Conservation (phyloP, 352 stramenopile species). For the Plasmopara halstedii region DNA sequence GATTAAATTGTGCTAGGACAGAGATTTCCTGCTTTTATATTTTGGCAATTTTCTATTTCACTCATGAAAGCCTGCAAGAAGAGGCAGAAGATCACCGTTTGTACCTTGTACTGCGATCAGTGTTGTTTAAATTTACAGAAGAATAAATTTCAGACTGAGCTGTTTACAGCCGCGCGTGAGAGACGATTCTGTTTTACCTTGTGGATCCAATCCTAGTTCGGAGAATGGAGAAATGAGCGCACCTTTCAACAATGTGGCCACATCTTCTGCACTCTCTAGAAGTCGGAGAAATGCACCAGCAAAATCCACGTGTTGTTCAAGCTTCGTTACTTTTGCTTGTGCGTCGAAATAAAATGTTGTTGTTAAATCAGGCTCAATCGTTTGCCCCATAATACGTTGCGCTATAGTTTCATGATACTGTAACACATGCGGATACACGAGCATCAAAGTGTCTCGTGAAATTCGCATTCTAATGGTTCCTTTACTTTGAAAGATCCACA, state of each 20-base stretch:
- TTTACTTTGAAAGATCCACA: constrained; percentile 27
- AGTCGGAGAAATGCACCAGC: constrained; percentile 41
- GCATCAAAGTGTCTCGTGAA: constrained; percentile 60
- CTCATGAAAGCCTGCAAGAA: too few relatives aligned
- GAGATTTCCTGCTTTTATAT: too few relatives aligned
- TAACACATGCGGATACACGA: constrained; percentile 61
- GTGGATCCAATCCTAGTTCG: constrained; percentile 51
- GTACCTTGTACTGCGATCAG: too few relatives aligned
- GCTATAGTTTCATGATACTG: constrained; percentile 38
- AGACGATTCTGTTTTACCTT: constrained; percentile 29
- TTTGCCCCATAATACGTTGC: constrained; percentile 44
- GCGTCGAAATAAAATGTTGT: constrained; percentile 50
- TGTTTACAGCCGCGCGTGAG: constrained; percentile 44
- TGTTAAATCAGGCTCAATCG: constrained; percentile 45
- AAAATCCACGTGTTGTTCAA: constrained; percentile 56
- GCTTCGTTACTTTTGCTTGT: constrained; percentile 36
- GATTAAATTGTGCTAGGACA: too few relatives aligned
- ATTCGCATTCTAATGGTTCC: constrained; percentile 41
- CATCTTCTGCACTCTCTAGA: constrained; percentile 25
- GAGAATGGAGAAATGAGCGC: constrained; percentile 50
- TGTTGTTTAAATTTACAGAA: constrained; percentile 33
- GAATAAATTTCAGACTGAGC: constrained; percentile 64
- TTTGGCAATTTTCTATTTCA: too few relatives aligned
- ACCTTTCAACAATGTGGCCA: constrained; percentile 26
- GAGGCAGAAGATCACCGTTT: too few relatives aligned